These are phyloP conservation scores for Solanum hybrid DNA, from an alignment of 305 asterid species.

Conservation along the genomic window DNA sequence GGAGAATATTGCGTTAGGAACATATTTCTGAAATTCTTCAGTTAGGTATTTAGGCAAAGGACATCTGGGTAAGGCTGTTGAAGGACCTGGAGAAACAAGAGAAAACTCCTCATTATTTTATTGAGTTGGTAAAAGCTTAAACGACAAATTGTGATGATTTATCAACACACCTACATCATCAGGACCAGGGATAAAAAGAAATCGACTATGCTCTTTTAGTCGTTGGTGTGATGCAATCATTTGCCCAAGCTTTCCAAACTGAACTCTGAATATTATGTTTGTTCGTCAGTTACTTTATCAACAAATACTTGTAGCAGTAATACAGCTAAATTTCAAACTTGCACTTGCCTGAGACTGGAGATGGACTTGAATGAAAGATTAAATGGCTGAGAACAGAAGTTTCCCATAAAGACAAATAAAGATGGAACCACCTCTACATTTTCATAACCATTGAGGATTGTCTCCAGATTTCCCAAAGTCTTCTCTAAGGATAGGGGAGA, in stretches of 20 bases:
- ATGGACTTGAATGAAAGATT: slow-evolving; percentile 77
- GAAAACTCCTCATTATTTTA: background rate
- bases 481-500: slow-evolving; percentile 48
- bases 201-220: slow-evolving; percentile 57
- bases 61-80: slow-evolving; percentile 76
- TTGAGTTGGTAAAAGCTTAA: background rate
- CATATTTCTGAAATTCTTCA: slow-evolving; percentile 60
- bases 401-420: slow-evolving; percentile 92
- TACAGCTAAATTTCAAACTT: slow-evolving; percentile 3
- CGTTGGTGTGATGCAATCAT: slow-evolving; percentile 71
- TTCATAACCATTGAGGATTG: slow-evolving; percentile 70
- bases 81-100: slow-evolving; percentile 55
- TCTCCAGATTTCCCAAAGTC: slow-evolving; percentile 78
- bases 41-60: slow-evolving; percentile 72
- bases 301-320: slow-evolving; percentile 9
- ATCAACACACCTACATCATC: slow-evolving; percentile 70
- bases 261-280: slow-evolving; percentile 38
- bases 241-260: slow-evolving; percentile 81
- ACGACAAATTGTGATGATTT: slow-evolving; percentile 6
- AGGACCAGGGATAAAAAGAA: slow-evolving; percentile 95
- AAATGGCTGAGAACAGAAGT: slow-evolving; percentile 86
- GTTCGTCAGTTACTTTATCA: slow-evolving; percentile 3
- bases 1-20: slow-evolving; percentile 65
- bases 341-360: slow-evolving; percentile 61
- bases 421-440: slow-evolving; percentile 76